Evolutionary conservation across 352 stramenopile species (phyloP), one percentile per base, ranked within the genome.

Genomic region (Pythium periplocum): DNA sequence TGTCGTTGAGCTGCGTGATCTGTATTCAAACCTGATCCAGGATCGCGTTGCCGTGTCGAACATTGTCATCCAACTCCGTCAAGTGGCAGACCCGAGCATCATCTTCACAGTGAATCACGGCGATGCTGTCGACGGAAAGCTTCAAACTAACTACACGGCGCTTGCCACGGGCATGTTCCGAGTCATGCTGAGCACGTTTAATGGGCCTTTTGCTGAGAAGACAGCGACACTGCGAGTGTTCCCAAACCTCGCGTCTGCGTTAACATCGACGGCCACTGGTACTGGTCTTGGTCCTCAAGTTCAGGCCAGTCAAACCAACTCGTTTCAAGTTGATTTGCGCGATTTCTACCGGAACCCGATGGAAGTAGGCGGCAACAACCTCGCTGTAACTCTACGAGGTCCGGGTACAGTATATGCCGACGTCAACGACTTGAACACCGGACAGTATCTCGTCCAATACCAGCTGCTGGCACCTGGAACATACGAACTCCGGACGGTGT

Each of bases 391-490:
- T 4, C 3, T 66, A 1, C 52, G 48, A 2, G 59, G 59, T 4
- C 59, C 59, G 1, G 33, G 37, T 7, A 50, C 37, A 10, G 42
- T 66, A 1, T 44, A 42, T 9, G 52, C 43, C 26, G 52, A 66
- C 40, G 44, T 61, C 45, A 30, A 55, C 12, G 59, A 66, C 39
- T 40, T 57, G 1, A 32, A 51, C 3, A 55, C 32, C 6, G 53
- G 53, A 10, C 54, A 61, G 42, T 66, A 66, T 39, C 17, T 57
- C 6, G 38, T 61, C n/a, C 41, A 53, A 43, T 66, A 66, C 43
- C 30, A 47, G 32, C 52, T 61, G 1, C 52, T 40, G 7, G 44
- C 55, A 2, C 17, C 43, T 1, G 59, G 59, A 0, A 45, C 42
- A 8, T 66, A 66, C 38, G 59, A 61, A 45, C 34, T 66, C 12